These are phyloP conservation scores for Ceratocystis cacaofunesta DNA, from an alignment of 2,329 filamentous ascomycete genomes.

Conservation along the genomic window DNA sequence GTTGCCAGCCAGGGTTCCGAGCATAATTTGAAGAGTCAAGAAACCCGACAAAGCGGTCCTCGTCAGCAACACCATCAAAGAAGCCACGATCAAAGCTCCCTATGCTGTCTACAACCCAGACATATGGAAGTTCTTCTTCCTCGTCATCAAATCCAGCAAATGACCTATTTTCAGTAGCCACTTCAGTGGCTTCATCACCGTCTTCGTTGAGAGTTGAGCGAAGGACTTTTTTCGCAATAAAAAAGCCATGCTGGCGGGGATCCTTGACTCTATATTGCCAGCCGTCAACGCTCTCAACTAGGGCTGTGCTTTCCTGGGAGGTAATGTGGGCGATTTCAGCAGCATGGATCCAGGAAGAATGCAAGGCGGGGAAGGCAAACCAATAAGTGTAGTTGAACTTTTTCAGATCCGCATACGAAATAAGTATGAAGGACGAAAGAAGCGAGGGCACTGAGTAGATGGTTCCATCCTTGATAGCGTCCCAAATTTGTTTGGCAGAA, in stretches of 20 bases:
- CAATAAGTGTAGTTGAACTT: slow-evolving; percentile 98
- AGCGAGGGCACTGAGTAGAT: slow-evolving; percentile 92
- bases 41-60: slow-evolving; percentile 73
- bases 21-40: slow-evolving; percentile 85
- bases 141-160: slow-evolving; percentile 30
- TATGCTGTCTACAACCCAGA: slow-evolving; percentile 65
- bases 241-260: slow-evolving; percentile 79
- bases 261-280: slow-evolving; percentile 72
- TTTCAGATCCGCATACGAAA: slow-evolving; percentile 91
- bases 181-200: slow-evolving; percentile 23
- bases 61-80: slow-evolving; percentile 55
- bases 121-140: slow-evolving; percentile 37
- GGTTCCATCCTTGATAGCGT: slow-evolving; percentile 89
- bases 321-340: slow-evolving; percentile 42
- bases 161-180: slow-evolving; percentile 33
- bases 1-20: slow-evolving; percentile 78
- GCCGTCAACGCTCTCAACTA: slow-evolving; percentile 72
- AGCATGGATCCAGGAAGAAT: slow-evolving; percentile 64
- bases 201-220: slow-evolving; percentile 18
- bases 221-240: slow-evolving; percentile 65
- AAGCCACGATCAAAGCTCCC: slow-evolving; percentile 74
- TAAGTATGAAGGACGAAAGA: slow-evolving; percentile 71
- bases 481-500: slow-evolving; percentile 58
- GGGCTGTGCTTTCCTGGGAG: slow-evolving; percentile 54
- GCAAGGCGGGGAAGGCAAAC: slow-evolving; percentile 88